A percentile compares a stretch with the other conserved stretches of the same genome.
phyloP scores from a whole-genome alignment of 495 filamentous ascomycete species.

The Cercophora scortea region DNA sequence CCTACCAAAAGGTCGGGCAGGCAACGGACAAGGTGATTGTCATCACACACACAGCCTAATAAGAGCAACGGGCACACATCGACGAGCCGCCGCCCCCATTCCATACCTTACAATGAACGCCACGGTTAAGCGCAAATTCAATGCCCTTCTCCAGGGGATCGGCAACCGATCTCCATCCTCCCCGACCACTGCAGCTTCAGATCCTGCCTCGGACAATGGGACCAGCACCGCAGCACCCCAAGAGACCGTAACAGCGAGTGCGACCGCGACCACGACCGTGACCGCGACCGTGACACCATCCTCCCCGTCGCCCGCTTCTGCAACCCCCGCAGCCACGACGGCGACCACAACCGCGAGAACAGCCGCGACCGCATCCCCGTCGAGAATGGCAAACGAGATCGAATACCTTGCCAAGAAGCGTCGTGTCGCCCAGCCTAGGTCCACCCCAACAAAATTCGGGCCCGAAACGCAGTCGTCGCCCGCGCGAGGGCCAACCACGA shows the following conservation, averaged over 20 bases:
- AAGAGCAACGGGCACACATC: too few relatives aligned
- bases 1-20: too few relatives aligned
- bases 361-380: conserved; percentile 12
- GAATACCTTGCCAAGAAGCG: conserved; percentile 40
- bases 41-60: too few relatives aligned
- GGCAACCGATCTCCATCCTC: conserved; percentile 25
- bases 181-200: conserved; percentile 2
- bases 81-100: too few relatives aligned
- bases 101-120: conserved; percentile 33
- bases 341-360: not conserved
- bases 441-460: conserved; percentile 16
- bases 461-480: conserved; percentile 3
- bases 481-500: conserved; percentile 16
- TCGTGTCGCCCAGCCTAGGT: conserved; percentile 26
- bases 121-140: conserved; percentile 50
- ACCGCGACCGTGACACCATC: not conserved
- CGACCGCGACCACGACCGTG: not conserved
- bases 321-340: not conserved
- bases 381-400: conserved; percentile 15
- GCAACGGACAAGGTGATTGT: too few relatives aligned
- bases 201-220: not conserved
- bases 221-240: too few relatives aligned
- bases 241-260: too few relatives aligned
- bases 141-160: conserved; percentile 45
- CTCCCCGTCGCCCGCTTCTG: conserved; percentile 10